These are phyloP conservation scores for Neofusicoccum sp. DNA, from an alignment of 2,329 filamentous ascomycete species.

Conservation along the genomic window DNA sequence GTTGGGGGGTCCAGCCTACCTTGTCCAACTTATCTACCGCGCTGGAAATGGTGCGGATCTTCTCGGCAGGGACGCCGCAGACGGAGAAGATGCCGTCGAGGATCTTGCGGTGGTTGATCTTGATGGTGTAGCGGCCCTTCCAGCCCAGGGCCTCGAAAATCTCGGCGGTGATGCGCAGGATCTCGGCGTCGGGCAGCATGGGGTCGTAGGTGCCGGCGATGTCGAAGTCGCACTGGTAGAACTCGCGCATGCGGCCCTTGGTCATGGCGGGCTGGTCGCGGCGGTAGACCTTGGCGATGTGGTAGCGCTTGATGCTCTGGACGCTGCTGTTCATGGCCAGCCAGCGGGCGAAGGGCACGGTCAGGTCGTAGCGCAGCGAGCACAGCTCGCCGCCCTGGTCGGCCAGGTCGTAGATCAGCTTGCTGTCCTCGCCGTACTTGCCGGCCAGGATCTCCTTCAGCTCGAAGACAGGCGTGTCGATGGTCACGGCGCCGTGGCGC, in stretches of 20 bases:
- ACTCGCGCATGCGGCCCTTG: conserved; percentile 91
- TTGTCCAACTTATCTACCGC: conserved; percentile 97
- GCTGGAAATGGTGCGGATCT: conserved; percentile 84
- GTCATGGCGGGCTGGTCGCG: conserved; percentile 81
- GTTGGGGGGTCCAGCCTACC: conserved; percentile 37
- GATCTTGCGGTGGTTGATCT: conserved; percentile 93
- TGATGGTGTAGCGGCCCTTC: conserved; percentile 76
- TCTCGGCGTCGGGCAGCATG: conserved; percentile 91
- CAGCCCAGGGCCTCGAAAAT: conserved; percentile 79
- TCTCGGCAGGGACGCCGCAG: conserved; percentile 81
- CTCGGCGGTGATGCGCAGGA: conserved; percentile 79
- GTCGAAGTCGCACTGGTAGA: conserved; percentile 97
- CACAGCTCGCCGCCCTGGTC: conserved; percentile 85
- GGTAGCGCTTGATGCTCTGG: conserved; percentile 86
- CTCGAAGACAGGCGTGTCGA: conserved; percentile 84
- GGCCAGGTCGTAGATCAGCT: conserved; percentile 85
- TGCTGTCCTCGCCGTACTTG: conserved; percentile 90
- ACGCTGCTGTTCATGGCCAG: conserved; percentile 85
- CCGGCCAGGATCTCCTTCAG: conserved; percentile 81
- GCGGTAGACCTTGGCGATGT: conserved; percentile 89
- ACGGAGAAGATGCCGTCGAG: conserved; percentile 90
- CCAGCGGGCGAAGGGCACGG: conserved; percentile 88
- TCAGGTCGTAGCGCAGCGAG: conserved; percentile 82
- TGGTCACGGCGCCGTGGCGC: conserved; percentile 74
- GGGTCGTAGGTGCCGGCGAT: conserved; percentile 84